phyloP scores from a whole-genome alignment of 2,329 filamentous ascomycete species.

The Microdochium trichocladiopsis region DNA sequence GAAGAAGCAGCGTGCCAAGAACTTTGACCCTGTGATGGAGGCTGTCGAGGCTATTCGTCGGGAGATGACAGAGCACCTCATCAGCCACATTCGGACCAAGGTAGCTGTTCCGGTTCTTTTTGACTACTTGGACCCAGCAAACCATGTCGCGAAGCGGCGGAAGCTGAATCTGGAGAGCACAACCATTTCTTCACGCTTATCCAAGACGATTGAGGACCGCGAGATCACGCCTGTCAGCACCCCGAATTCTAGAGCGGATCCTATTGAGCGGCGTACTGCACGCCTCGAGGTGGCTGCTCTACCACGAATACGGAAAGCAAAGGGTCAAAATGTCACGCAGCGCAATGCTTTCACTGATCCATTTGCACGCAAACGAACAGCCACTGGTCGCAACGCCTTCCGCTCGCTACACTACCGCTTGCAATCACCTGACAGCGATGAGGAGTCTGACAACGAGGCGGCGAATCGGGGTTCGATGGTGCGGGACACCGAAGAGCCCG shows the following conservation, averaged over 20 bases:
- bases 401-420: slow-evolving; percentile 78
- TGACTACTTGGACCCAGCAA: slow-evolving; percentile 73
- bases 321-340: slow-evolving; percentile 48
- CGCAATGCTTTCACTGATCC: slow-evolving; percentile 61
- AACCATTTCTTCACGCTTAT: slow-evolving; percentile 25
- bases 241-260: slow-evolving; percentile 55
- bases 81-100: slow-evolving; percentile 82
- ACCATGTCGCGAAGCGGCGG: slow-evolving; percentile 72
- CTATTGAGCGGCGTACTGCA: slow-evolving; percentile 52
- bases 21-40: slow-evolving; percentile 84
- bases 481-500: slow-evolving; percentile 77
- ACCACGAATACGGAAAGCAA: slow-evolving; percentile 68
- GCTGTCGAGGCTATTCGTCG: slow-evolving; percentile 71
- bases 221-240: slow-evolving; percentile 59
- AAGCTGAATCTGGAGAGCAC: slow-evolving; percentile 53
- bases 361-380: slow-evolving; percentile 56
- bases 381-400: slow-evolving; percentile 52
- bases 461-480: slow-evolving; percentile 52
- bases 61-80: slow-evolving; percentile 79
- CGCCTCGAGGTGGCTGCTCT: slow-evolving; percentile 56
- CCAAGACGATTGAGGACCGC: slow-evolving; percentile 52
- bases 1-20: slow-evolving; percentile 77
- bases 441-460: slow-evolving; percentile 82
- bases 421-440: slow-evolving; percentile 66
- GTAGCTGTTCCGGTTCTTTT: slow-evolving; percentile 77